Evolutionary conservation across 2,329 filamentous ascomycete species (phyloP).

Genomic region (Trichoderma harzianum): DNA sequence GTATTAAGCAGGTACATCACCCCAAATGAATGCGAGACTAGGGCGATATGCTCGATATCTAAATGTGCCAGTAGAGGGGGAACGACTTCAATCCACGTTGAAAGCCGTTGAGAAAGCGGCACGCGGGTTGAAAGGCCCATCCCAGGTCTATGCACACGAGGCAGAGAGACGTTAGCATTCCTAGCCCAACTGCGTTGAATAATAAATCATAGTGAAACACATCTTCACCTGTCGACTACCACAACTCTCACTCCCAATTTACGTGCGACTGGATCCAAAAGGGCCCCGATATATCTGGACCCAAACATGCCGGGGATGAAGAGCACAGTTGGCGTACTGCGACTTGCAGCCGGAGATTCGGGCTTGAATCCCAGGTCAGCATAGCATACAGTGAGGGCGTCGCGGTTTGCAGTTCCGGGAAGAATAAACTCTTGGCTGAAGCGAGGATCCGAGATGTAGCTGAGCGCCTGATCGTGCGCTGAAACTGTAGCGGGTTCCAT

Average conservation of each 20-base stretch:
- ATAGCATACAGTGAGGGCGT: neutral
- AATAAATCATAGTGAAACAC: too few relatives aligned
- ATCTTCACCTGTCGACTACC: neutral
- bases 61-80: neutral
- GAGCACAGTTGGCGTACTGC: neutral
- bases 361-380: neutral
- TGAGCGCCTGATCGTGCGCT: neutral
- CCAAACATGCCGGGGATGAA: slow-evolving; percentile 13
- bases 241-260: neutral
- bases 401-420: neutral
- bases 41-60: neutral
- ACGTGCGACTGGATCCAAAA: neutral
- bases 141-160: neutral
- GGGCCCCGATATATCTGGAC: neutral
- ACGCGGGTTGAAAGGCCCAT: neutral
- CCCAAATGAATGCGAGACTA: neutral
- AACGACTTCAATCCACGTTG: neutral
- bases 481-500: neutral
- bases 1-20: neutral
- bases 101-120: neutral
- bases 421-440: neutral
- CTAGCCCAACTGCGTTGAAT: neutral
- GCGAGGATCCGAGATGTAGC: neutral
- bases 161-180: neutral
- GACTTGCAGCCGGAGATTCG: neutral